Evolutionary conservation across 164 flowering plant species (phyloP), one percentile per base, ranked within the genome.

Genomic region (Vitis rupestris): DNA sequence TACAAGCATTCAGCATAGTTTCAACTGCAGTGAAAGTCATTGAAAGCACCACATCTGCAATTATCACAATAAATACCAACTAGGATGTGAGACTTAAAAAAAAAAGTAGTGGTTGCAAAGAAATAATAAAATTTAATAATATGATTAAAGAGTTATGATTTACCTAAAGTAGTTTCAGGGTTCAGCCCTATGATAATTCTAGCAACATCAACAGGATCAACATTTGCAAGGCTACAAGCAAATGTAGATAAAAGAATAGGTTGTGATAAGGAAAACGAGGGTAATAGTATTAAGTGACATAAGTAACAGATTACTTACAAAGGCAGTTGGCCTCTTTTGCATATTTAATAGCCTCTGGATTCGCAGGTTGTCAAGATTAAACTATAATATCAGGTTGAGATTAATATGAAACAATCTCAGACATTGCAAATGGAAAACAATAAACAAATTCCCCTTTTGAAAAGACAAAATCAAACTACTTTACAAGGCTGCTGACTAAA

Each of bases 131-230:
- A 31, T 31, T 31, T 31, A 2, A 31, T 31, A 31, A 31, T 31
- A 31, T 31, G 37, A 19, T 31, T 5, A 5, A 31, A 31, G 6
- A 59, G 44, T 16, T 54, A 17, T 14, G 3, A 61, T n/a, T 72
- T 83, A 93, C 98, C 98, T 63, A 91, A 81, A 7, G 99, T 95
- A 49, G 99, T 95, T 82, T 90, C 98, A 76, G 98, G 97, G 60
- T 89, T 87, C 79, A 95, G 76, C 66, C 99, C 99, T 6, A 79
- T 53, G 64, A 89, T 88, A 79, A 76, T 89, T 78, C 78, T 87
- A 15, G 95, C 97, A 75, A 90, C 92, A 72, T 95, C 99, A 75
- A 90, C 79, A 47, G 99, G 99, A 80, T 95, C 98, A 60, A 91
- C 98, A 80, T 93, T 93, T 56, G 99, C 98, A 65, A 95, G 97